A percentile compares a stretch with the other conserved stretches of the same genome.
Conservation (phyloP, 1,284 basidiomycete species). For the Leccinum variabile region DNA sequence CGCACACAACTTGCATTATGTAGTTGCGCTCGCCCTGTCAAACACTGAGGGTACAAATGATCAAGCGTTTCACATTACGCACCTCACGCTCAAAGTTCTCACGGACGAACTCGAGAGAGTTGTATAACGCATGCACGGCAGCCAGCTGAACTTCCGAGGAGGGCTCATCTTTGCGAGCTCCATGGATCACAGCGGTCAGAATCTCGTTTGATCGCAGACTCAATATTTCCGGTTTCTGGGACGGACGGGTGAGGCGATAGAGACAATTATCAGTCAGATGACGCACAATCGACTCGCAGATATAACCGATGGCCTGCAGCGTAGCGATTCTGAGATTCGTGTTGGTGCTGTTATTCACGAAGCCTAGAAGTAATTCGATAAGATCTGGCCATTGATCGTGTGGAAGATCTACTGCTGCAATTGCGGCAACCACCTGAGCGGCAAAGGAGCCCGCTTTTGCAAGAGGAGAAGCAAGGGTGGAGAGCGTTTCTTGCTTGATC, state of each 20-base stretch:
- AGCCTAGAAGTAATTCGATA: slow-evolving; percentile 85
- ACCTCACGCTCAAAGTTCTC: slow-evolving; percentile 98
- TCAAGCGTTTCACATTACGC: slow-evolving; percentile 21
- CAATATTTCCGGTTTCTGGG: slow-evolving; percentile 88
- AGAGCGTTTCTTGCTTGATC: slow-evolving; percentile 88
- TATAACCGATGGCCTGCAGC: slow-evolving; percentile 93
- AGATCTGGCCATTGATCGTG: slow-evolving; percentile 87
- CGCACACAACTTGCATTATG: slow-evolving; percentile 99
- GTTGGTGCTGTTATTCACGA: slow-evolving; percentile 81
- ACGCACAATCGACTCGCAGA: slow-evolving; percentile 94
- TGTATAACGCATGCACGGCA: slow-evolving; percentile 90
- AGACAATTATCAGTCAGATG: slow-evolving; percentile 7
- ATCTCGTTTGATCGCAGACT: slow-evolving; percentile 94
- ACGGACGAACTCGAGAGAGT: slow-evolving; percentile 96
- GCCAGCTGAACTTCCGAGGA: slow-evolving; percentile 94
- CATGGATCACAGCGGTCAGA: slow-evolving; percentile 97
- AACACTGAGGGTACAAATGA: slow-evolving; percentile 11
- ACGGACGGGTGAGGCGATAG: slow-evolving; percentile 17
- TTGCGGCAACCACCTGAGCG: slow-evolving; percentile 91
- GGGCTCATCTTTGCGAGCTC: slow-evolving; percentile 94
- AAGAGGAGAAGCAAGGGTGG: slow-evolving; percentile 76
- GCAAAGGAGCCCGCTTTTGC: slow-evolving; percentile 83
- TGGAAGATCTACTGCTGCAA: slow-evolving; percentile 92
- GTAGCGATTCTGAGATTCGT: slow-evolving; percentile 84
- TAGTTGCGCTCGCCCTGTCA: slow-evolving; percentile 94